Evolutionary conservation across 1,139 yeast species (phyloP).

Genomic region (Scheffersomyces parashehatae): DNA sequence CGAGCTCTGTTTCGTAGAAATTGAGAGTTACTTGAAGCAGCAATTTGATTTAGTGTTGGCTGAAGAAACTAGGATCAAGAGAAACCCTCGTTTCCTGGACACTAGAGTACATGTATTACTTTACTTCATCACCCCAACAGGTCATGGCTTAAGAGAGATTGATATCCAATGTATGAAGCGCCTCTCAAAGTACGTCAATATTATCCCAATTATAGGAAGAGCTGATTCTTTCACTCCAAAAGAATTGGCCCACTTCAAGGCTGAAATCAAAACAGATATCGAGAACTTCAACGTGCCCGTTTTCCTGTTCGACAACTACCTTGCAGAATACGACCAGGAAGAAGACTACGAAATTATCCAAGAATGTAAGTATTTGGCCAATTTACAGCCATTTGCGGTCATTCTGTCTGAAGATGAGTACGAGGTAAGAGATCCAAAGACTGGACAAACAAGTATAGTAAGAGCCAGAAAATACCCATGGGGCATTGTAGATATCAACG

Average conservation of each 20-base stretch:
- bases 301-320: slow-evolving; percentile 64
- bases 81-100: slow-evolving; percentile 81
- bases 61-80: slow-evolving; percentile 87
- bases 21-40: slow-evolving; percentile 75
- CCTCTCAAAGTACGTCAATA: slow-evolving; percentile 77
- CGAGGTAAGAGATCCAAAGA: slow-evolving; percentile 51
- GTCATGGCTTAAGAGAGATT: slow-evolving; percentile 74
- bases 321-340: slow-evolving; percentile 46
- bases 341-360: slow-evolving; percentile 76
- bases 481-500: slow-evolving; percentile 86
- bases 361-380: slow-evolving; percentile 75
- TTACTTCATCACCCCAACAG: slow-evolving; percentile 73
- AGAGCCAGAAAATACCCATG: slow-evolving; percentile 92
- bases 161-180: slow-evolving; percentile 78
- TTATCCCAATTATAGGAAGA: slow-evolving; percentile 84
- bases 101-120: slow-evolving; percentile 73
- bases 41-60: slow-evolving; percentile 91
- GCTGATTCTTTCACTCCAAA: slow-evolving; percentile 82
- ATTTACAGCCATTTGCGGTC: slow-evolving; percentile 82
- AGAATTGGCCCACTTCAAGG: slow-evolving; percentile 64
- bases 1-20: slow-evolving; percentile 61
- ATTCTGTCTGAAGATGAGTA: slow-evolving; percentile 66
- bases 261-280: slow-evolving; percentile 66
- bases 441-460: slow-evolving; percentile 55
- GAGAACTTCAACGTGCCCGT: slow-evolving; percentile 77